Evolutionary conservation across 768 basidiomycete species (phyloP).

Genomic region (Boletus subparvulus): DNA sequence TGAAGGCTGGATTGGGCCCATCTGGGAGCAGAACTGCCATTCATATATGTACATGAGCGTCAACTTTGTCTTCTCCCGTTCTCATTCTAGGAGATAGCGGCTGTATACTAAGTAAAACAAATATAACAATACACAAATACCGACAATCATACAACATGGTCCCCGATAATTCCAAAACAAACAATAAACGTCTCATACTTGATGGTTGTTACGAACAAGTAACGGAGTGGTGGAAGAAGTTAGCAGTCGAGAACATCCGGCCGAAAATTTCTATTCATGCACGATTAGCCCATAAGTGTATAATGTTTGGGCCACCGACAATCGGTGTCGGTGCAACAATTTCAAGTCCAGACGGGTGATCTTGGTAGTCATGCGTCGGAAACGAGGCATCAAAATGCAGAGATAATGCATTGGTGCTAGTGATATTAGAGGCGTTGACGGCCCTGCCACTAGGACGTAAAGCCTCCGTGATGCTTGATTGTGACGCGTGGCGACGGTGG

Average conservation of each 20-base stretch:
- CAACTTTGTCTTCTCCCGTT: slow-evolving; percentile 1
- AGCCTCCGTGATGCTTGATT: slow-evolving; percentile 20
- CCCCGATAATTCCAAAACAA: slow-evolving; percentile 2
- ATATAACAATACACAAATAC: slow-evolving; percentile 27
- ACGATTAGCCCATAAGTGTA: slow-evolving; percentile 36
- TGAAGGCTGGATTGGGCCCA: neutral
- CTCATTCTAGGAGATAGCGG: neutral
- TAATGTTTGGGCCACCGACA: slow-evolving; percentile 35
- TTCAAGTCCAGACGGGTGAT: slow-evolving; percentile 30
- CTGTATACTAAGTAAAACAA: neutral
- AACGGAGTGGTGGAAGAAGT: neutral
- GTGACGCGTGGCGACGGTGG: slow-evolving; percentile 23
- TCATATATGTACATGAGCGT: neutral
- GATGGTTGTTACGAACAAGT: neutral
- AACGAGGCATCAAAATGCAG: slow-evolving; percentile 38
- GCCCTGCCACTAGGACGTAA: slow-evolving; percentile 17
- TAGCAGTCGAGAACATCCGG: neutral
- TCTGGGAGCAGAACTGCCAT: neutral
- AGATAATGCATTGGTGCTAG: slow-evolving; percentile 33
- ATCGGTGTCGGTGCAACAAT: slow-evolving; percentile 35
- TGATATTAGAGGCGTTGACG: slow-evolving; percentile 23
- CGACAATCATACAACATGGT: slow-evolving; percentile 14
- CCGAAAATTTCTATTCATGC: slow-evolving; percentile 19
- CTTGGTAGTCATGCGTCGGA: slow-evolving; percentile 25
- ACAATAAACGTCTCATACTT: neutral